Evolutionary conservation across 2,329 filamentous ascomycete genomes (phyloP).

Genomic region (Aspergillus phoenicis): DNA sequence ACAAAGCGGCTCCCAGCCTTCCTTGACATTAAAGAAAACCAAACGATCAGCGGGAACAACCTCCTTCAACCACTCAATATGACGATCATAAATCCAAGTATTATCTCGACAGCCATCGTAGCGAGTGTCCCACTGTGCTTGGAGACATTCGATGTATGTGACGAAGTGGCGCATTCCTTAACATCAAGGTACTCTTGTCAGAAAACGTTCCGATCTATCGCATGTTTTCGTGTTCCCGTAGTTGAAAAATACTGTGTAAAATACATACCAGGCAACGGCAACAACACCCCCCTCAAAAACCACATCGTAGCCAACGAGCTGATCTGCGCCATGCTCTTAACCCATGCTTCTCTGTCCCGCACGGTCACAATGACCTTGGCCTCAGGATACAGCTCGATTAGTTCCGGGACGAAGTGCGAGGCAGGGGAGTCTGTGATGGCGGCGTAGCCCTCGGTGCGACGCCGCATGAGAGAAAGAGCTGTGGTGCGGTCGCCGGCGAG

Average conservation of each 20-base stretch:
- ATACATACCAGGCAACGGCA: slow-evolving; percentile 11
- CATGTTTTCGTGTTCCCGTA: too few species aligned
- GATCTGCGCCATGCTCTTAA: neutral
- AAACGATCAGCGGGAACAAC: slow-evolving; percentile 9
- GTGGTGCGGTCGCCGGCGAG: too few species aligned
- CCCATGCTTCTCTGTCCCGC: slow-evolving; percentile 20
- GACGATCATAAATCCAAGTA: neutral
- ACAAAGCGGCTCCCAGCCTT: slow-evolving; percentile 23
- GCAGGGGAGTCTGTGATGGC: slow-evolving; percentile 24
- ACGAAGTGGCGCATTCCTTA: too few species aligned
- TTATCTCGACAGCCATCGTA: slow-evolving; percentile 15
- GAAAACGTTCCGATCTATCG: too few species aligned
- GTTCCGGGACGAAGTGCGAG: slow-evolving; percentile 22
- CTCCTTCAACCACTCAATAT: neutral
- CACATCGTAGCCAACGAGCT: neutral
- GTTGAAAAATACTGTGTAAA: too few species aligned
- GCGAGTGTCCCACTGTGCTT: slow-evolving; percentile 11
- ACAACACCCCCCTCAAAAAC: neutral
- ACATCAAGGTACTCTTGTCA: too few species aligned
- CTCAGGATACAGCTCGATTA: slow-evolving; percentile 27
- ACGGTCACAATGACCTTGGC: slow-evolving; percentile 30
- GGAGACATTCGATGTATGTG: neutral
- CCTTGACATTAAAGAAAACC: slow-evolving; percentile 15
- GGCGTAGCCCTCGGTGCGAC: too few species aligned
- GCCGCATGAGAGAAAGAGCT: too few species aligned